Conservation (phyloP, 768 basidiomycete genomes). For the Porphyrellus cyaneotinctus region DNA sequence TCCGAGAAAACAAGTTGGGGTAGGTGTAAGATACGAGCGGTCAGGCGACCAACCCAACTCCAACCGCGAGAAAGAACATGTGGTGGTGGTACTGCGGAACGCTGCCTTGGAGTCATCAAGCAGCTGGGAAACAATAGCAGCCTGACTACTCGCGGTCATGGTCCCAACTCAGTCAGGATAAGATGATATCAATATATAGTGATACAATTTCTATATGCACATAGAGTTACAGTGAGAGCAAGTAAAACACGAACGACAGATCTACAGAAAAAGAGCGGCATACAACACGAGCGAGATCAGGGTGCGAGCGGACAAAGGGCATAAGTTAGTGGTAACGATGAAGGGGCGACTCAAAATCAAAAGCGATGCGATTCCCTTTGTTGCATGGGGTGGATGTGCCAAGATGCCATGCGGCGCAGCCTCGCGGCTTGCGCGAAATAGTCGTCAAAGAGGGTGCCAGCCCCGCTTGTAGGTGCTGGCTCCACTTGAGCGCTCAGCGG, state of each 20-base stretch:
- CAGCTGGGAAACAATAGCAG: neutral
- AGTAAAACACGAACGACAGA: neutral
- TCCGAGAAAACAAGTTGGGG: conserved; percentile 6
- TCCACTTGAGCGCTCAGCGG: conserved; percentile 2
- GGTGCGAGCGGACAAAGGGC: neutral
- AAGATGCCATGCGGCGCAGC: neutral
- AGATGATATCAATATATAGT: neutral
- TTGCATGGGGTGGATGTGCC: neutral
- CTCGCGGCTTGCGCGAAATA: conserved; percentile 12
- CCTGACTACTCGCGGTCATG: too few relatives aligned
- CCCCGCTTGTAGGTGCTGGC: conserved; percentile 10
- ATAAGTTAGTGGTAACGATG: conserved; percentile 17
- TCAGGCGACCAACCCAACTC: conserved; percentile 10
- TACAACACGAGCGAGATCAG: conserved; percentile 9
- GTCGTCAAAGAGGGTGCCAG: neutral
- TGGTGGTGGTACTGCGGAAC: neutral
- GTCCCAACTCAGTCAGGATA: too few relatives aligned
- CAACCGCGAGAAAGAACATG: conserved; percentile 7
- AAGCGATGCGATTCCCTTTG: neutral
- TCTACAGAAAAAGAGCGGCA: conserved; percentile 13
- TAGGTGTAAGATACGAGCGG: conserved; percentile 8
- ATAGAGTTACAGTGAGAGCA: neutral
- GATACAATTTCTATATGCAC: conserved; percentile 3
- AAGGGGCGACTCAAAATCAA: neutral
- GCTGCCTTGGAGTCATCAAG: neutral